These are phyloP conservation scores for Erigeron canadensis DNA, from an alignment of 129 eudicot species.

Conservation along the genomic window DNA sequence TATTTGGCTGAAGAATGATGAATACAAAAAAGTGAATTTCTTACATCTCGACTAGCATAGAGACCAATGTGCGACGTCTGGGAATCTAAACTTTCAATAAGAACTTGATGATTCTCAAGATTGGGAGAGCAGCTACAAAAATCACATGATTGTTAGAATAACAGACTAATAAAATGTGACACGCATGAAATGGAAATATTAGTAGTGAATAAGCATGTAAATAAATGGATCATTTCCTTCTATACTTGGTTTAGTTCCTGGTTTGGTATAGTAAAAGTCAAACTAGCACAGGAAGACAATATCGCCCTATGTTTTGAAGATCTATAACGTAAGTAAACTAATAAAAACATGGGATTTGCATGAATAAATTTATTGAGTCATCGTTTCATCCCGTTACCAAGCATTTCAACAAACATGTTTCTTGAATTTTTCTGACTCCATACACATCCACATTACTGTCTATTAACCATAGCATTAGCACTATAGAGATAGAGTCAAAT, in stretches of 20 bases:
- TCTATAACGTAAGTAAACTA: neutral
- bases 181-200: neutral
- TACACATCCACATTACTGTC: constrained; percentile 2
- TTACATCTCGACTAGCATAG: constrained; percentile 85
- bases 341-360: neutral
- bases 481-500: neutral
- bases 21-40: constrained; percentile 22
- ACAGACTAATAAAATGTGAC: neutral
- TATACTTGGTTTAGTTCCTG: neutral
- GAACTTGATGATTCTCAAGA: constrained; percentile 94
- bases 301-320: neutral
- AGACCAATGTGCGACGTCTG: constrained; percentile 86
- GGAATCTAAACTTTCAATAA: constrained; percentile 89
- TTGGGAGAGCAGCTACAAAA: constrained; percentile 86
- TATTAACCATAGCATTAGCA: neutral
- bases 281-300: neutral
- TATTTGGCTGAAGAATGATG: neutral
- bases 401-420: neutral
- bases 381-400: neutral
- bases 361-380: neutral
- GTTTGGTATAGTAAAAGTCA: neutral
- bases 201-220: neutral
- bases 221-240: neutral
- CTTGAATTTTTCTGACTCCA: neutral
- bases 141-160: constrained; percentile 13